phyloP scores from a whole-genome alignment of 805 yeast genomes.

The Candida xyloterini region DNA sequence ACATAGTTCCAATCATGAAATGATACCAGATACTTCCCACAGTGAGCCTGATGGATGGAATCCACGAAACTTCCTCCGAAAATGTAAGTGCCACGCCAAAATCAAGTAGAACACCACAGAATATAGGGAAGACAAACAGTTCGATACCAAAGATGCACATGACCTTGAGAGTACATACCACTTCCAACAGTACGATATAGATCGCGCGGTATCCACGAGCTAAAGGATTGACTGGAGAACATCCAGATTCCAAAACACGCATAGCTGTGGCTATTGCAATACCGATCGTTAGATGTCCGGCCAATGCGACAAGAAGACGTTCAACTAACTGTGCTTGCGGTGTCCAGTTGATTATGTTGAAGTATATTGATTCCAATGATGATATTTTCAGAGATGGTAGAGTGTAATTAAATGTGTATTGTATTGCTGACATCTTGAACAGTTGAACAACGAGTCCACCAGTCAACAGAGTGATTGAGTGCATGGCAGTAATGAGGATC shows the following conservation, averaged over 20 bases:
- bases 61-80: conserved; percentile 12
- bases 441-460: background rate
- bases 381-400: background rate
- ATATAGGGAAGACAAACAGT: conserved; percentile 78
- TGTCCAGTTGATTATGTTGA: conserved; percentile 21
- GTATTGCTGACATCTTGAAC: background rate
- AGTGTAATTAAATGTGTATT: background rate
- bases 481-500: conserved; percentile 17
- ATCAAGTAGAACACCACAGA: conserved; percentile 78
- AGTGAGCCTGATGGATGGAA: background rate
- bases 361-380: conserved; percentile 12
- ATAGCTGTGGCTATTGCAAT: conserved; percentile 14
- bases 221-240: conserved; percentile 42
- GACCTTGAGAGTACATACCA: conserved; percentile 67
- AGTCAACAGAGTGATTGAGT: conserved; percentile 2
- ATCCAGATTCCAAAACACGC: conserved; percentile 27
- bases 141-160: conserved; percentile 73
- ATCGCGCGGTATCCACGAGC: conserved; percentile 48
- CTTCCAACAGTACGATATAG: conserved; percentile 52
- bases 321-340: conserved; percentile 22
- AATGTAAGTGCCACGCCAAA: conserved; percentile 63
- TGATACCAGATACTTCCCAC: conserved; percentile 18
- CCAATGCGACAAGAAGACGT: conserved; percentile 13
- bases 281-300: conserved; percentile 22
- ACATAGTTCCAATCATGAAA: conserved; percentile 70